Base-by-base conservation (phyloP, 2,329 filamentous ascomycete species). In the Colletotrichum spaethianum region DNA sequence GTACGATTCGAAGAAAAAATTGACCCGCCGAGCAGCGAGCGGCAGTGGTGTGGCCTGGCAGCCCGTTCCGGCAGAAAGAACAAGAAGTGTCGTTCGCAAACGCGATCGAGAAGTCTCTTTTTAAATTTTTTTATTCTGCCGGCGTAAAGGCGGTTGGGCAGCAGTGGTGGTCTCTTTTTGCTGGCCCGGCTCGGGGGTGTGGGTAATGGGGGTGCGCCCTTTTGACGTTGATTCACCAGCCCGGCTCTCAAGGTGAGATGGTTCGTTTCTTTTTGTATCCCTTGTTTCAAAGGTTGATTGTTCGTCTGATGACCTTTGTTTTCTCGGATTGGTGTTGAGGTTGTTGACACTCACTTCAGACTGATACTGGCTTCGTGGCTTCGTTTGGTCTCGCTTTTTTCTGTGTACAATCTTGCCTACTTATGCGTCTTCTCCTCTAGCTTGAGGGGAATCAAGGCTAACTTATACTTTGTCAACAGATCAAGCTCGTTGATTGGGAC, bases 391-490 rank as follows among this genome's bases (percentile, higher is more conserved):
- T 16, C 31, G 4, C 12, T 26, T 38, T 38, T 36, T n/a, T n/a
- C n/a, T 18, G 20, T 52, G 18, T 26, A n/a, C 31, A 14, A n/a
- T 52, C 8, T 52, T 36, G 28, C 42, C 44, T 14, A 18, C 31
- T 40, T 46, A 3, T 14, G 20, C 52, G 18, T 6, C n/a, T 73
- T 73, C 55, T 73, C 67, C 63, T 63, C 56, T 63, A 42, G 18
- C 23, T 31, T 44, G 16, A n/a, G 67, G 74, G 77, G 79, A 79
- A 79, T 76, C 72, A 74, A 77, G 78, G 78, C 78, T 76, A 83
- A 82, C 81, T 83, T 83, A 83, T 83, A 83, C 80, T 79, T 76
- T 76, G 75, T 77, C 72, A 75, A 77, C 67, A 68, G 9, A 64
- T 52, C 63, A 57, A 50, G n/a, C n/a, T 44, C 57, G 46, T 53